Conservation (phyloP, 2,329 filamentous ascomycete genomes). For the Colletotrichum tropicale region DNA sequence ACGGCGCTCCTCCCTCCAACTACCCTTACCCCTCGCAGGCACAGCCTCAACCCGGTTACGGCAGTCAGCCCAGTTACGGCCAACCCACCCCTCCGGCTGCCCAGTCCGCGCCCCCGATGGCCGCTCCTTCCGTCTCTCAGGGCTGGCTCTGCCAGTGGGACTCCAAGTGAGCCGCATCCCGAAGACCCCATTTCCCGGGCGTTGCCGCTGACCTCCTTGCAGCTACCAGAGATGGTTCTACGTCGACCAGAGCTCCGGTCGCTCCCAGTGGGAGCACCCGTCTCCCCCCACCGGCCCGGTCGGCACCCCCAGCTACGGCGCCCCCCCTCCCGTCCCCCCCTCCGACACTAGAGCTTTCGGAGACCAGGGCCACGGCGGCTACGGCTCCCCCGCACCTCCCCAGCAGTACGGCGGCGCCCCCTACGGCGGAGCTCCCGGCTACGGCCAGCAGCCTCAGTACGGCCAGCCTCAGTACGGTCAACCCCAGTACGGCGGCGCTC, state of each 20-base stretch:
- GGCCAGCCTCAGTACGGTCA: neutral
- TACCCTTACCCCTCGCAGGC: conserved; percentile 20
- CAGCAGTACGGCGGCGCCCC: conserved; percentile 1
- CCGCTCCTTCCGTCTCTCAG: conserved; percentile 45
- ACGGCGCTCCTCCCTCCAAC: conserved; percentile 20
- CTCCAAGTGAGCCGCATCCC: conserved; percentile 36
- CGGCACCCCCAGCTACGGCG: conserved; percentile 6
- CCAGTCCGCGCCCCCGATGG: conserved; percentile 35
- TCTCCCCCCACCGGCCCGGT: conserved; percentile 15
- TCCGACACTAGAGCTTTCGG: conserved; percentile 18
- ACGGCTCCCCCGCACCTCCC: conserved; percentile 19
- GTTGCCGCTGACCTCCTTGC: neutral
- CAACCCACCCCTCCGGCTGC: conserved; percentile 20
- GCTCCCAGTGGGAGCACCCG: conserved; percentile 69
- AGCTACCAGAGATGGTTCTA: conserved; percentile 67
- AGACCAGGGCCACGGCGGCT: conserved; percentile 14
- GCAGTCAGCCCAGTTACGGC: conserved; percentile 18
- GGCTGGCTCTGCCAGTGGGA: conserved; percentile 72
- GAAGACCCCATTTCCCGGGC: neutral
- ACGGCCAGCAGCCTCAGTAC: conserved; percentile 6
- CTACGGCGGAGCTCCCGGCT: conserved; percentile 3
- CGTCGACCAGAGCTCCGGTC: conserved; percentile 63
- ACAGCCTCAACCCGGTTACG: conserved; percentile 20
- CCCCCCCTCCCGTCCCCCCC: conserved; percentile 4
- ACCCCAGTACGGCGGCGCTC: conserved; percentile 10